Percentiles rank a stretch among this genome's conserved stretches.
These are phyloP conservation scores for Amanita rimosa DNA, from an alignment of 768 basidiomycete species.

Conservation along the genomic window DNA sequence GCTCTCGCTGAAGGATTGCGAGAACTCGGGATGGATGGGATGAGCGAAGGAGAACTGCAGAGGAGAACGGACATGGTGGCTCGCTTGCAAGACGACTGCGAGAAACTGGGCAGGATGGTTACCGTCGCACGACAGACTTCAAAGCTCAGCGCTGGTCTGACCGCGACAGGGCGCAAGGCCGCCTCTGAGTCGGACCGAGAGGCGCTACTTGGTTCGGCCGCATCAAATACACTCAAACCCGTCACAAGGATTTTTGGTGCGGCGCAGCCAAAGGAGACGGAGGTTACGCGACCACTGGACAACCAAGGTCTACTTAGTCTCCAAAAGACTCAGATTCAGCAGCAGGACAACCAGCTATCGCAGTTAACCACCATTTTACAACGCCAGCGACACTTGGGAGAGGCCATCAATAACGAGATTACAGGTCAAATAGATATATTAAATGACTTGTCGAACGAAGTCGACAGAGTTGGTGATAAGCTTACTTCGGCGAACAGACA, in stretches of 20 bases:
- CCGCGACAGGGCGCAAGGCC: conserved; percentile 24
- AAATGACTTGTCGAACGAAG: conserved; percentile 65
- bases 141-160: conserved; percentile 19
- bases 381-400: conserved; percentile 77
- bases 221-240: conserved; percentile 24
- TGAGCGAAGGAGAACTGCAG: conserved; percentile 89
- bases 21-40: conserved; percentile 51
- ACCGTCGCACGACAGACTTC: conserved; percentile 55
- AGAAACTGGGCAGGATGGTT: conserved; percentile 78
- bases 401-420: conserved; percentile 80
- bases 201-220: conserved; percentile 40
- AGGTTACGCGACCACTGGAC: conserved; percentile 80
- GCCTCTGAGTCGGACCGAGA: conserved; percentile 50
- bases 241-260: conserved; percentile 75
- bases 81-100: conserved; percentile 82
- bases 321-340: conserved; percentile 70
- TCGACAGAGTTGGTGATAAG: conserved; percentile 71
- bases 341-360: conserved; percentile 77
- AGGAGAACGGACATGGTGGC: conserved; percentile 85
- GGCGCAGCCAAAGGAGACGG: conserved; percentile 56
- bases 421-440: conserved; percentile 76
- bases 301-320: conserved; percentile 68
- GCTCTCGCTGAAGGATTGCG: conserved; percentile 59
- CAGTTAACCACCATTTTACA: conserved; percentile 73
- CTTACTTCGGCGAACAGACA: conserved; percentile 73